phyloP scores from a whole-genome alignment of 192 early-diverging fungal species.

The Backusella tarrabulga region DNA sequence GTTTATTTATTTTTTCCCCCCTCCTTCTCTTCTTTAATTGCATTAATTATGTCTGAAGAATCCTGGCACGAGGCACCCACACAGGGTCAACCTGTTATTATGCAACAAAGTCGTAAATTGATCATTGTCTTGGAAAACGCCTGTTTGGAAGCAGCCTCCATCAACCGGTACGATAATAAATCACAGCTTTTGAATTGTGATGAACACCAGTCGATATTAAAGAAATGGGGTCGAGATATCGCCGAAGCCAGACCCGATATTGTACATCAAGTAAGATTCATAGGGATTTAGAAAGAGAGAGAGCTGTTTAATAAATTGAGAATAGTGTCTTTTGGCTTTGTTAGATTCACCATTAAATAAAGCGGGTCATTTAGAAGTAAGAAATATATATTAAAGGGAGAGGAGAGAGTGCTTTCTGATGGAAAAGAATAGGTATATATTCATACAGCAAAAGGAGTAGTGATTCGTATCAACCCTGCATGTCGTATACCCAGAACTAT shows the following conservation, averaged over 20 bases:
- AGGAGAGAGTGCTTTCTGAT: neutral
- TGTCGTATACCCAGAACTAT: conserved; percentile 98
- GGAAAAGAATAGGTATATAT: conserved; percentile 74
- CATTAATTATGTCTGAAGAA: conserved; percentile 9
- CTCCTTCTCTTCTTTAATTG: neutral
- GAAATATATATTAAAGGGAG: neutral
- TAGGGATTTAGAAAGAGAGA: too few species aligned
- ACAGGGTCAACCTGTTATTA: neutral
- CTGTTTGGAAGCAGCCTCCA: conserved; percentile 86
- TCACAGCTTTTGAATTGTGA: conserved; percentile 96
- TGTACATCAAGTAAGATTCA: conserved; percentile 77
- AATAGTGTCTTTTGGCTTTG: conserved; percentile 88
- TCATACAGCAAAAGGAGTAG: conserved; percentile 87
- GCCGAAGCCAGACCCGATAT: conserved; percentile 91
- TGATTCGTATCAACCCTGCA: conserved; percentile 96
- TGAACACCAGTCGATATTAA: conserved; percentile 88
- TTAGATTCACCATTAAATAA: conserved; percentile 98
- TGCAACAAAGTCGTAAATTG: conserved; percentile 52
- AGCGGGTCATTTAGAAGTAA: conserved; percentile 84
- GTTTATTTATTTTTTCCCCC: neutral
- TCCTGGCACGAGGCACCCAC: conserved; percentile 14
- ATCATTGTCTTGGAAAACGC: conserved; percentile 93
- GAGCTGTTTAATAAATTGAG: too few species aligned
- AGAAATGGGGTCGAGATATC: conserved; percentile 75
- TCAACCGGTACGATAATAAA: conserved; percentile 65